These are phyloP conservation scores for Arthrobotrys conoides DNA, from an alignment of 2,329 filamentous ascomycete genomes.

Conservation along the genomic window DNA sequence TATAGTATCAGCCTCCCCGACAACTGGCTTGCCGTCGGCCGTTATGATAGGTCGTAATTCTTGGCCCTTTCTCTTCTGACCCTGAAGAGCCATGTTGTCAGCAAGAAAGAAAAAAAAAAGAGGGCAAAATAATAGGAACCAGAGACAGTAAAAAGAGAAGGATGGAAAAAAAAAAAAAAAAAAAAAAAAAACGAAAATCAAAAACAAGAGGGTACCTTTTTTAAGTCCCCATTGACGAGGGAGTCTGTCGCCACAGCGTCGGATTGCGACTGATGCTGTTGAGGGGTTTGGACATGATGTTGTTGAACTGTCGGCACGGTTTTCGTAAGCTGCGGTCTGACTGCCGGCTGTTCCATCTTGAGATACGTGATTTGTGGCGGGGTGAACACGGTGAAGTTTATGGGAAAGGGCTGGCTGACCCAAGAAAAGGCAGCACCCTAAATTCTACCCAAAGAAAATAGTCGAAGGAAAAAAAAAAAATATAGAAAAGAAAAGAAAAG, in stretches of 20 bases:
- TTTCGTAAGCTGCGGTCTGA: slow-evolving; percentile 61
- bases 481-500: slow-evolving; percentile 9
- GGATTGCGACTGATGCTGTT: slow-evolving; percentile 37
- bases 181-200: neutral
- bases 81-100: slow-evolving; percentile 47
- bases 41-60: slow-evolving; percentile 60
- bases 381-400: slow-evolving; percentile 60
- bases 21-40: slow-evolving; percentile 58
- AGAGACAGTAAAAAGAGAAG: neutral
- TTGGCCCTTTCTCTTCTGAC: slow-evolving; percentile 59
- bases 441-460: slow-evolving; percentile 48
- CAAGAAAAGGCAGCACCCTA: slow-evolving; percentile 56
- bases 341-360: slow-evolving; percentile 61
- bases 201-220: slow-evolving; percentile 42
- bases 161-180: slow-evolving; percentile 4
- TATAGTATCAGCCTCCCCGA: slow-evolving; percentile 58
- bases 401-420: slow-evolving; percentile 50
- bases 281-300: slow-evolving; percentile 48
- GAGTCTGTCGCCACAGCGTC: slow-evolving; percentile 41
- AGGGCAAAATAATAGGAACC: slow-evolving; percentile 13
- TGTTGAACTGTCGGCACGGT: slow-evolving; percentile 60
- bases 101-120: slow-evolving; percentile 30
- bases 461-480: slow-evolving; percentile 6
- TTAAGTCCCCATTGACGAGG: slow-evolving; percentile 56
- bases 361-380: slow-evolving; percentile 61